Percentiles rank a stretch among this genome's conserved stretches.
Evolutionary conservation across 768 basidiomycete species (phyloP).

Genomic region (Pluteus cervinus): DNA sequence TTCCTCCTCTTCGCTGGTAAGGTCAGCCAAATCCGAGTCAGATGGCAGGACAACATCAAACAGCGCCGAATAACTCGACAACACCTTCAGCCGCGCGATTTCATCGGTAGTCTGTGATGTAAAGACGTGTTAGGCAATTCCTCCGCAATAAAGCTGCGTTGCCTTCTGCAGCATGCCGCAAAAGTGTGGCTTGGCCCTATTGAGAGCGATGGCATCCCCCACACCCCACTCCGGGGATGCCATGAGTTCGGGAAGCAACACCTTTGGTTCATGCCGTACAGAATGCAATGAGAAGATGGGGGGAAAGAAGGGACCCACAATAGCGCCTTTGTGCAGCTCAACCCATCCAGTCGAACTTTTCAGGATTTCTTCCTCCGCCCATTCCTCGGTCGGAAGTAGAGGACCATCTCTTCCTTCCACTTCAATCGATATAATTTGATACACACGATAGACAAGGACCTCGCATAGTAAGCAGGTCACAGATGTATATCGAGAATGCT

Average conservation of each 20-base stretch:
- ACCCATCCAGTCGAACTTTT: constrained; percentile 69
- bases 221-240: too few relatives aligned
- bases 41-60: constrained; percentile 43
- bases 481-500: constrained; percentile 53
- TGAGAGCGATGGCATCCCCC: too few relatives aligned
- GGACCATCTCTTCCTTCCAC: constrained; percentile 58
- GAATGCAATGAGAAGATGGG: constrained; percentile 3
- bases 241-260: too few relatives aligned
- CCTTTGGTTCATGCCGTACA: constrained; percentile 8
- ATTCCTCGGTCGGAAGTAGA: constrained; percentile 65
- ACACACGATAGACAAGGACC: constrained; percentile 60
- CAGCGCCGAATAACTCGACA: constrained; percentile 35
- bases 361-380: constrained; percentile 70
- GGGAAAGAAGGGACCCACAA: constrained; percentile 45
- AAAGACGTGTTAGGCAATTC: background rate
- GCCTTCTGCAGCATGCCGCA: too few relatives aligned
- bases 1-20: constrained; percentile 18
- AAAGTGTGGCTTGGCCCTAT: too few relatives aligned
- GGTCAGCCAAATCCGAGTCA: constrained; percentile 15
- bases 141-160: too few relatives aligned
- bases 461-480: constrained; percentile 69
- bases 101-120: too few relatives aligned
- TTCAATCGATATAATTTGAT: constrained; percentile 51
- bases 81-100: too few relatives aligned
- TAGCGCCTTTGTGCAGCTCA: constrained; percentile 56